Evolutionary conservation across 1,284 basidiomycete species (phyloP), one percentile per base, ranked within the genome.

Genomic region (Athelia psychrophila): DNA sequence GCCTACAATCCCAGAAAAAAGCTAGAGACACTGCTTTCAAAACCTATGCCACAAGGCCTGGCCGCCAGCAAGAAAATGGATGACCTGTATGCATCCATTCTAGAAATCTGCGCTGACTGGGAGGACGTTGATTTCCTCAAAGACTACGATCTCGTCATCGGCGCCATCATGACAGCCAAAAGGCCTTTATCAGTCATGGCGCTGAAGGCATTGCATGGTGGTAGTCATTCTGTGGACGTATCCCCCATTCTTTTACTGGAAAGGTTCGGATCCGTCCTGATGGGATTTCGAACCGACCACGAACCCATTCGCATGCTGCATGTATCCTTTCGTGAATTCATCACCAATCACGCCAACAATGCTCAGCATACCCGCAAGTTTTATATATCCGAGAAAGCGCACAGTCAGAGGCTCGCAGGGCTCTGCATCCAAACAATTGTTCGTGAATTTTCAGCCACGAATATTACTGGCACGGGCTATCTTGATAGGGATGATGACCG

Each of bases 61-160:
- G 42, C 36, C 24, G 47, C 59, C 4, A 53, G 55, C 18, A 23
- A 47, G 18, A 57, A 57, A 38, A 60, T 65, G 58, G 55, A 60
- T 38, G 30, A 52, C 13, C 38, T 62, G 19, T 65, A 64, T 47
- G n/a, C 35, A n/a, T 51, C 44, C 4, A 64, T 63, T 20, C 60
- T 65, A 18, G 33, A 51, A 15, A 24, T 38, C 3, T 62, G 54
- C 40, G 27, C 6, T 13, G 46, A 59, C 30, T 64, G 63, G 63
- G 38, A 52, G 2, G 61, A 64, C 46, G 25, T 48, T 2, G 49
- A 53, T 44, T 61, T 64, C 44, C 54, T 54, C 2, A 54, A 54
- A 18, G 51, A 52, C 19, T 64, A 60, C 46, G 49, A 53, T 2
- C 24, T 50, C 5, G 32, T 61, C 16, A 55, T 64, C 51, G 61